phyloP scores from a whole-genome alignment of 352 stramenopile species.

The Thalassiosira exigua region DNA sequence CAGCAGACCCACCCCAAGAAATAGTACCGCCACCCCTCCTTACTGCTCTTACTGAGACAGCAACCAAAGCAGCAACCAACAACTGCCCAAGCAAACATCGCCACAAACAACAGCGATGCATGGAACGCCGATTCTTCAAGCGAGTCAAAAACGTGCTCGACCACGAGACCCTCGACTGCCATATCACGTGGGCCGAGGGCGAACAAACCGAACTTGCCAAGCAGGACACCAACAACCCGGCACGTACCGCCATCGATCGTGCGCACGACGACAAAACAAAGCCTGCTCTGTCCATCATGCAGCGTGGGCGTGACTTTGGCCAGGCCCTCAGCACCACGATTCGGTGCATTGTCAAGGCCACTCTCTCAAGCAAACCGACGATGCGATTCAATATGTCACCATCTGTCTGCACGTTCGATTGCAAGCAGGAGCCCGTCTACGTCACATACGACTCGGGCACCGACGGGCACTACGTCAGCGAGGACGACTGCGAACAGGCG shows the following conservation, averaged over 20 bases:
- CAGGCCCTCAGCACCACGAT: constrained; percentile 1
- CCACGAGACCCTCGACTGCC: background rate
- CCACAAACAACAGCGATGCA: too few species aligned
- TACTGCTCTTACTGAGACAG: too few species aligned
- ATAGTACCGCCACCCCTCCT: too few species aligned
- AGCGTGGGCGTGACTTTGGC: background rate
- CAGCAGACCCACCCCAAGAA: too few species aligned
- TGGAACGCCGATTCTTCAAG: background rate
- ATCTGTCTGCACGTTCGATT: background rate
- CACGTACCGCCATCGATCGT: constrained; percentile 1
- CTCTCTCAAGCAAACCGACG: background rate
- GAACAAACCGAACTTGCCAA: constrained; percentile 1
- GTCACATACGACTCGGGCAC: constrained; percentile 34
- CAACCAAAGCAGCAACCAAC: too few species aligned
- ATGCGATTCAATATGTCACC: constrained; percentile 8
- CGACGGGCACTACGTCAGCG: constrained; percentile 5
- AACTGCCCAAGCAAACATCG: too few species aligned
- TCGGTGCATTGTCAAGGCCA: background rate
- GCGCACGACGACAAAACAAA: background rate
- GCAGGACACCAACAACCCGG: background rate
- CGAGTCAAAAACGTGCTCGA: background rate
- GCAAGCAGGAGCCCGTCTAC: background rate
- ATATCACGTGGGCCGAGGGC: too few species aligned
- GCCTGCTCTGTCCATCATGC: background rate
- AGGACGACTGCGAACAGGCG: constrained; percentile 2